Evolutionary conservation across 805 yeast species (phyloP), one percentile per base, ranked within the genome.

Genomic region (Schwanniomyces pseudopolymorphus): DNA sequence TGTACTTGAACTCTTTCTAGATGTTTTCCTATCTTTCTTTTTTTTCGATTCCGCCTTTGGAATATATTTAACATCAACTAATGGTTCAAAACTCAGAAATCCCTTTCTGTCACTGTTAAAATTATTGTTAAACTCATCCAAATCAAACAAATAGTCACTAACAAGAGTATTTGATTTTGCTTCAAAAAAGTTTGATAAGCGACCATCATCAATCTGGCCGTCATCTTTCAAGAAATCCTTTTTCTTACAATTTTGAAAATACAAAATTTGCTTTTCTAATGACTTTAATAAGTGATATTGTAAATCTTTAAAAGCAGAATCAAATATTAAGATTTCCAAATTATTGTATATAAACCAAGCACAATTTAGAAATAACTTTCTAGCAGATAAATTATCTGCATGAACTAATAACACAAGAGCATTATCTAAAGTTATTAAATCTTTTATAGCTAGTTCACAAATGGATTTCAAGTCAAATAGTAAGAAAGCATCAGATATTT

Each of bases 301-400:
- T 14, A 71, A 50, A 13, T 61, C 68, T 21, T 54, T 47, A 42
- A 69, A 55, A 6, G 58, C 38, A 2, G 59, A 48, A 45, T 82
- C 84, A 44, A 81, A 77, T 27, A 89, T 66, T 13, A 87, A 56
- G 3, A 80, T 58, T 25, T 83, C 89, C 45, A 87, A 65, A 59
- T 89, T 88, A 51, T 79, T 74, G 52, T 78, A 81, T 10, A 88
- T 70, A 53, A 78, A 86, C 84, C 89, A 83, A 21, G 84, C 67
- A 58, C 96, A 80, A 44, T 80, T 77, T 42, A 74, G 72, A 49
- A 81, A 72, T 31, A 90, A 61, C 52, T 83, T 79, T 10, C 64
- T 60, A 5, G 89, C 86, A 17, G 75, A 63, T 40, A 75, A 66
- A 16, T 66, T 55, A 39, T 74, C 74, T 0, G 95, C 76, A 55